Conservation (phyloP, 306 rosid genomes). For the Ochetophila trinervis region DNA sequence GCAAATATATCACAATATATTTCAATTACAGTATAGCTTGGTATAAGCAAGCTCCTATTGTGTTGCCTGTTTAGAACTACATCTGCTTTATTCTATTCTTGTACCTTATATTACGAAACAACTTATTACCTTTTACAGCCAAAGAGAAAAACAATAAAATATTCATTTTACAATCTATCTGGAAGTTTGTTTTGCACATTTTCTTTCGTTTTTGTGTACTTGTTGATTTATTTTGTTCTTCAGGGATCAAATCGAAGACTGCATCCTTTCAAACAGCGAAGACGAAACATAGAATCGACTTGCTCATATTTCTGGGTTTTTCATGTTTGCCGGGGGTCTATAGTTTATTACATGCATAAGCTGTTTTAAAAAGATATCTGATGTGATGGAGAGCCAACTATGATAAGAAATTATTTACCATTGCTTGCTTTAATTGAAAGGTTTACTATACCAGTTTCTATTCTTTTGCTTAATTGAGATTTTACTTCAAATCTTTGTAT, state of each 20-base stretch:
- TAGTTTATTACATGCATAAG: background rate
- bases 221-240: slow-evolving; percentile 19
- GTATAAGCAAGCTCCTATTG: too few species aligned
- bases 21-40: background rate
- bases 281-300: slow-evolving; percentile 42
- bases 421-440: too few species aligned
- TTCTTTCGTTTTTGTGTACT: background rate
- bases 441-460: too few species aligned
- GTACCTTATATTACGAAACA: too few species aligned
- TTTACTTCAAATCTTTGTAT: too few species aligned
- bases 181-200: background rate
- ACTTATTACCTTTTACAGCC: background rate
- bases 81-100: too few species aligned
- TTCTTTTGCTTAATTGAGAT: too few species aligned
- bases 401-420: too few species aligned
- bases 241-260: slow-evolving; percentile 91
- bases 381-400: too few species aligned
- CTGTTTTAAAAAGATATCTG: background rate
- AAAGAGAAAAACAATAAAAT: background rate
- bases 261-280: slow-evolving; percentile 70
- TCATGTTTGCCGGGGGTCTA: background rate
- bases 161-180: background rate
- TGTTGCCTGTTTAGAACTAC: too few species aligned
- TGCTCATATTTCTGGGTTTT: slow-evolving; percentile 8
- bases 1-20: background rate